Conservation (phyloP, 129 eudicot species). For the Flaveria ramosissima region DNA sequence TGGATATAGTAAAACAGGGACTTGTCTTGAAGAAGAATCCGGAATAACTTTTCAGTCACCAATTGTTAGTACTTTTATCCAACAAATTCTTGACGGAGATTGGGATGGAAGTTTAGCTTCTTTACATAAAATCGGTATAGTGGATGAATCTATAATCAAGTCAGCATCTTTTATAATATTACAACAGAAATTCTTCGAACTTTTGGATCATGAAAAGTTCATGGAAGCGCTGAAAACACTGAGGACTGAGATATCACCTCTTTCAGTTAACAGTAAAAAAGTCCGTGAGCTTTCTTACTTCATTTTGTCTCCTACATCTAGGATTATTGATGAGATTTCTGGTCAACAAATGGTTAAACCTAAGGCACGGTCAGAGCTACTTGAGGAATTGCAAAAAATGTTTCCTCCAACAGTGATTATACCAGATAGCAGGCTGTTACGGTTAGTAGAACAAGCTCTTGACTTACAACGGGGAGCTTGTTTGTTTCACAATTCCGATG, state of each 20-base stretch:
- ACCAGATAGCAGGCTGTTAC: slow-evolving; percentile 70
- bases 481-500: slow-evolving; percentile 72
- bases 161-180: slow-evolving; percentile 64
- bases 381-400: slow-evolving; percentile 61
- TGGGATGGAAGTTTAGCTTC: slow-evolving; percentile 79
- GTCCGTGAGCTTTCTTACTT: slow-evolving; percentile 61
- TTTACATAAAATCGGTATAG: slow-evolving; percentile 57
- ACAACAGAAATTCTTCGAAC: slow-evolving; percentile 82
- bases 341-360: slow-evolving; percentile 37
- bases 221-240: slow-evolving; percentile 81
- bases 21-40: slow-evolving; percentile 73
- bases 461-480: slow-evolving; percentile 73
- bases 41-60: slow-evolving; percentile 65
- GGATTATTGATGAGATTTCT: slow-evolving; percentile 32
- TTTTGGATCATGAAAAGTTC: slow-evolving; percentile 59
- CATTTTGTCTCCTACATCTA: slow-evolving; percentile 48
- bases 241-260: slow-evolving; percentile 82
- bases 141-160: slow-evolving; percentile 58
- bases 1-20: slow-evolving; percentile 67
- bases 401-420: slow-evolving; percentile 85
- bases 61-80: slow-evolving; percentile 50
- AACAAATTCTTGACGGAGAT: slow-evolving; percentile 70
- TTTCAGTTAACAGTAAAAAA: slow-evolving; percentile 44
- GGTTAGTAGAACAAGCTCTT: slow-evolving; percentile 88
- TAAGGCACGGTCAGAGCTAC: slow-evolving; percentile 55